A percentile compares a stretch with the other conserved stretches of the same genome.
Conservation (phyloP, 2,329 filamentous ascomycete genomes). For the Metarhizium rileyi region DNA sequence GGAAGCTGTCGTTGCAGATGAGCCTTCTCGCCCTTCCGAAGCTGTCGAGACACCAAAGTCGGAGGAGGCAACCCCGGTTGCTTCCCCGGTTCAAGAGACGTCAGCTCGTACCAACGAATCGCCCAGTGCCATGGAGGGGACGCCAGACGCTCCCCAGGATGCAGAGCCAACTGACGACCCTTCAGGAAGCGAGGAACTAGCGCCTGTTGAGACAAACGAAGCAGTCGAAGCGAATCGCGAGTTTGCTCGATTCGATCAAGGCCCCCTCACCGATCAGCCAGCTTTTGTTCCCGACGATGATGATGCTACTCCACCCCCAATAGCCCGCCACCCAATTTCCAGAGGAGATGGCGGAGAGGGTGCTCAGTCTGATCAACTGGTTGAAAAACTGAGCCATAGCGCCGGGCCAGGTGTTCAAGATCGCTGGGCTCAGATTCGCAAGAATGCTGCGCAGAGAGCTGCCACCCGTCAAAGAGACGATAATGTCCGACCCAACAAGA, state of each 20-base stretch:
- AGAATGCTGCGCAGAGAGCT: conserved; percentile 82
- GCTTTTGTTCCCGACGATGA: conserved; percentile 61
- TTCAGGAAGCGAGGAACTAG: conserved; percentile 30
- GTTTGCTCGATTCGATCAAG: conserved; percentile 71
- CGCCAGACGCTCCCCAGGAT: background rate
- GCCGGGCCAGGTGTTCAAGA: conserved; percentile 44
- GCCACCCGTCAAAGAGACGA: conserved; percentile 56
- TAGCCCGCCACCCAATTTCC: conserved; percentile 29
- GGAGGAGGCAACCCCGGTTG: background rate
- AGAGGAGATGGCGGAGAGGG: background rate
- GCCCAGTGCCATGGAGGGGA: background rate
- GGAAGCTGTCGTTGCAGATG: conserved; percentile 19
- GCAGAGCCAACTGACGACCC: conserved; percentile 12
- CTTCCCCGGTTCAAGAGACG: background rate
- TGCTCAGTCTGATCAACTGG: conserved; percentile 16
- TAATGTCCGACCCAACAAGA: conserved; percentile 47
- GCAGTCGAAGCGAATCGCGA: conserved; percentile 49
- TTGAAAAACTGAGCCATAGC: conserved; percentile 25
- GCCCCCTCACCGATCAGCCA: conserved; percentile 76
- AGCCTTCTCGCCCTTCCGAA: background rate
- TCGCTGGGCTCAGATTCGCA: conserved; percentile 91
- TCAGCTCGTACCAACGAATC: background rate
- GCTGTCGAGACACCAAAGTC: background rate
- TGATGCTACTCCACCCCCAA: conserved; percentile 43
- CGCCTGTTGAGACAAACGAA: conserved; percentile 51